These are phyloP conservation scores for Colletotrichum sansevieriae DNA, from an alignment of 2,329 filamentous ascomycete genomes.

Conservation along the genomic window DNA sequence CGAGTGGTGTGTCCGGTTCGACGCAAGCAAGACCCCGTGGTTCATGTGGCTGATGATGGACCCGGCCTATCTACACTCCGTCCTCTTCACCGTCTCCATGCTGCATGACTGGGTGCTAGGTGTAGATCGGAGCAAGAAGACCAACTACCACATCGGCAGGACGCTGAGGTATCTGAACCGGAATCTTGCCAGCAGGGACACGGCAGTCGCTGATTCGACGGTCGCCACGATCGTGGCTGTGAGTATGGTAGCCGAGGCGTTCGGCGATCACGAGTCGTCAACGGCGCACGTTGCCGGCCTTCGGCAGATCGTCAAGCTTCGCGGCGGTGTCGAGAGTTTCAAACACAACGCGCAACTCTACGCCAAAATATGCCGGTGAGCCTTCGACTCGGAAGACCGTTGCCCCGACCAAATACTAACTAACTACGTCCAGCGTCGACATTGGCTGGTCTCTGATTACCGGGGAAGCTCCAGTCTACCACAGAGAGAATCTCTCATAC, in stretches of 20 bases:
- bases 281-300: slow-evolving; percentile 29
- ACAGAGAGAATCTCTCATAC: slow-evolving; percentile 22
- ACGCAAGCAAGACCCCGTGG: slow-evolving; percentile 44
- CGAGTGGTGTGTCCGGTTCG: slow-evolving; percentile 47
- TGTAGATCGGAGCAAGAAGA: slow-evolving; percentile 3
- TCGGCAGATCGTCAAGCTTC: slow-evolving; percentile 45
- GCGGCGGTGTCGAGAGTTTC: slow-evolving; percentile 46
- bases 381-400: too few species aligned
- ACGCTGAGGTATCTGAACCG: slow-evolving; percentile 38
- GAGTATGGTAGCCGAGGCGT: slow-evolving; percentile 27
- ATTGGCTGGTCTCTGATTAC: slow-evolving; percentile 47
- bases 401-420: too few species aligned
- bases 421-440: slow-evolving; percentile 43
- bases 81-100: slow-evolving; percentile 46
- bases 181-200: slow-evolving; percentile 5
- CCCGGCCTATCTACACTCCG: slow-evolving; percentile 44
- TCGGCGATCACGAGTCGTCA: slow-evolving; percentile 19
- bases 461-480: slow-evolving; percentile 46
- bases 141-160: slow-evolving; percentile 31
- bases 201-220: slow-evolving; percentile 42
- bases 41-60: slow-evolving; percentile 49
- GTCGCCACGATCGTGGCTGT: slow-evolving; percentile 33
- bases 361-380: slow-evolving; percentile 49
- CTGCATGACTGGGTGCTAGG: slow-evolving; percentile 35
- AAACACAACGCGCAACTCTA: slow-evolving; percentile 46